These are phyloP conservation scores for Neophaeococcomyces aloes DNA, from an alignment of 2,329 filamentous ascomycete species.

Conservation along the genomic window DNA sequence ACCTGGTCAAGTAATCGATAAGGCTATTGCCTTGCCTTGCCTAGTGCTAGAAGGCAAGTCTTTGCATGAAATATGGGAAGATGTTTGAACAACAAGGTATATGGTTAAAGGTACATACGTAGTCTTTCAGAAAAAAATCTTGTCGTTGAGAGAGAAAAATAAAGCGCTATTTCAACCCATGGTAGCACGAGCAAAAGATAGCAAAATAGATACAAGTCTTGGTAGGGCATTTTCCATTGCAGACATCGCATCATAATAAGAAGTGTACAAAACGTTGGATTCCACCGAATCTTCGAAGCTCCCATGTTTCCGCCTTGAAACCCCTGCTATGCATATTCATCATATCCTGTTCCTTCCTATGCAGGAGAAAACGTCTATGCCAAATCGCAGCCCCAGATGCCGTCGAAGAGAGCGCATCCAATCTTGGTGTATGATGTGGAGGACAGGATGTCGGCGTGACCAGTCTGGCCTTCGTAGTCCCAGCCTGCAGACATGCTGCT, in stretches of 20 bases:
- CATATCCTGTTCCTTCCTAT: not conserved
- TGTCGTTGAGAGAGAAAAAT: too few species aligned
- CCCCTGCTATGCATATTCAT: not conserved
- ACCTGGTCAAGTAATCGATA: too few species aligned
- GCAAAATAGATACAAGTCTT: constrained; percentile 6
- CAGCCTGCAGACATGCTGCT: constrained; percentile 15
- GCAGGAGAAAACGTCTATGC: constrained; percentile 7
- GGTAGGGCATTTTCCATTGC: not conserved
- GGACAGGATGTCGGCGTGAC: constrained; percentile 18
- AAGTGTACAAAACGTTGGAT: constrained; percentile 7
- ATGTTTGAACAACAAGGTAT: too few species aligned
- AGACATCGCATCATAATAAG: constrained; percentile 6
- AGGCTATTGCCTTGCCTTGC: too few species aligned
- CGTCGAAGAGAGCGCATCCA: constrained; percentile 9
- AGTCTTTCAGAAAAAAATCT: too few species aligned
- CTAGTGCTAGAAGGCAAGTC: too few species aligned
- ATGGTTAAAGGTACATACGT: too few species aligned
- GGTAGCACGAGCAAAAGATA: not conserved
- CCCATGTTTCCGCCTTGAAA: not conserved
- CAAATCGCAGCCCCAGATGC: constrained; percentile 17
- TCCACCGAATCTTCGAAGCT: constrained; percentile 6
- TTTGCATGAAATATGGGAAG: too few species aligned
- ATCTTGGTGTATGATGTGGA: constrained; percentile 15
- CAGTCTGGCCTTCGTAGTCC: constrained; percentile 18
- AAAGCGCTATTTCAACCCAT: not conserved